A percentile compares a stretch with the other conserved stretches of the same genome.
These are phyloP conservation scores for Mycena albidolilacea DNA, from an alignment of 768 basidiomycete species.

Conservation along the genomic window DNA sequence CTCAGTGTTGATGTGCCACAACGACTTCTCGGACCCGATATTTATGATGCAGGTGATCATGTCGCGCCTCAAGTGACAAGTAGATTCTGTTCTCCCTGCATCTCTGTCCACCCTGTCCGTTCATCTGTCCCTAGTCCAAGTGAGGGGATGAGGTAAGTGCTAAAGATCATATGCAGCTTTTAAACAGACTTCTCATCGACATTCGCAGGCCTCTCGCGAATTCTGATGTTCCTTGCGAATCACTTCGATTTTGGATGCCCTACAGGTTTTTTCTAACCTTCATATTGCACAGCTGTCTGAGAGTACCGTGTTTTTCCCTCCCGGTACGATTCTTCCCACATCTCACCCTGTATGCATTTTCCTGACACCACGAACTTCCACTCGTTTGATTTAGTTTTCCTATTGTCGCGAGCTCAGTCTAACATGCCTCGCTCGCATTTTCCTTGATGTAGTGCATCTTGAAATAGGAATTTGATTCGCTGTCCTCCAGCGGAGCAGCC, in stretches of 20 bases:
- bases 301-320: background rate
- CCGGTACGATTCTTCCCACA: background rate
- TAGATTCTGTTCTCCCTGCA: background rate
- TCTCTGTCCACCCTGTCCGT: background rate
- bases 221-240: background rate
- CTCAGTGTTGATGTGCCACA: background rate
- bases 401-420: background rate
- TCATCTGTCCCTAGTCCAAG: background rate
- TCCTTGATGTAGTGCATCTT: too few relatives aligned
- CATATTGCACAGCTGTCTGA: background rate
- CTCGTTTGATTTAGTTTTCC: background rate
- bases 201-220: background rate
- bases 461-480: too few relatives aligned
- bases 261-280: background rate
- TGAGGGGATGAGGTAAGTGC: background rate
- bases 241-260: background rate
- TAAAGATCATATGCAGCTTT: background rate
- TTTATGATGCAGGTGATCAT: conserved; percentile 4
- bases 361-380: conserved; percentile 4
- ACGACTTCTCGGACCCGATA: background rate
- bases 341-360: background rate
- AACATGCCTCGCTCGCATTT: too few relatives aligned
- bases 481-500: too few relatives aligned
- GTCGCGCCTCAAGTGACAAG: background rate
- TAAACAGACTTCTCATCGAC: background rate